Evolutionary conservation across 2,329 filamentous ascomycete genomes (phyloP).

Genomic region (Fusarium verrucosum): DNA sequence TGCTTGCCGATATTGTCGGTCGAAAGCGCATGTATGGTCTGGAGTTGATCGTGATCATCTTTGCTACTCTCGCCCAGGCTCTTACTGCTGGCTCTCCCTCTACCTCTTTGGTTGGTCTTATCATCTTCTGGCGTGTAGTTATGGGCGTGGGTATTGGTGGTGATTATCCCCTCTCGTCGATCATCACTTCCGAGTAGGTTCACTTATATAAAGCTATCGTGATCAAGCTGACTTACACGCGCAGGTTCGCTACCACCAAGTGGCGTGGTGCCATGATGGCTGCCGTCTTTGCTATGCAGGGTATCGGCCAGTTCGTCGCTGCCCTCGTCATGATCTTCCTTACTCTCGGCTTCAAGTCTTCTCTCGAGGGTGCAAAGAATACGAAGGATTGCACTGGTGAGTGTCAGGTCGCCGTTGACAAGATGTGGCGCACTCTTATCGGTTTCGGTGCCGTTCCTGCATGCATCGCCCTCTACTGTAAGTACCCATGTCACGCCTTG

Average conservation of each 20-base stretch:
- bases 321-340: slow-evolving; percentile 81
- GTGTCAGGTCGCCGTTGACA: slow-evolving; percentile 68
- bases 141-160: slow-evolving; percentile 63
- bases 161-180: slow-evolving; percentile 83
- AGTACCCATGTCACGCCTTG: slow-evolving; percentile 20
- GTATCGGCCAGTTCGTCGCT: slow-evolving; percentile 79
- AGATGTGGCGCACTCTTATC: slow-evolving; percentile 86
- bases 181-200: slow-evolving; percentile 81
- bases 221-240: background rate
- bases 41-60: slow-evolving; percentile 82
- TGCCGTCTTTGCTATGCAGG: slow-evolving; percentile 87
- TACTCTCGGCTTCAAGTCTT: slow-evolving; percentile 74
- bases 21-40: slow-evolving; percentile 78
- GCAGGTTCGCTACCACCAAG: slow-evolving; percentile 77
- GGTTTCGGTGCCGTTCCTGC: slow-evolving; percentile 84
- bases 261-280: slow-evolving; percentile 91
- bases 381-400: slow-evolving; percentile 62
- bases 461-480: slow-evolving; percentile 80
- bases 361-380: slow-evolving; percentile 62
- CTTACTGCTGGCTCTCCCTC: slow-evolving; percentile 70
- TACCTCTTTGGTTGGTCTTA: slow-evolving; percentile 69
- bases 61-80: slow-evolving; percentile 77
- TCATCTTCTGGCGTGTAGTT: slow-evolving; percentile 84
- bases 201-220: background rate
- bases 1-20: slow-evolving; percentile 79